Evolutionary conservation across 805 yeast genomes (phyloP), one percentile per base, ranked within the genome.

Genomic region (Candida ponderosae): DNA sequence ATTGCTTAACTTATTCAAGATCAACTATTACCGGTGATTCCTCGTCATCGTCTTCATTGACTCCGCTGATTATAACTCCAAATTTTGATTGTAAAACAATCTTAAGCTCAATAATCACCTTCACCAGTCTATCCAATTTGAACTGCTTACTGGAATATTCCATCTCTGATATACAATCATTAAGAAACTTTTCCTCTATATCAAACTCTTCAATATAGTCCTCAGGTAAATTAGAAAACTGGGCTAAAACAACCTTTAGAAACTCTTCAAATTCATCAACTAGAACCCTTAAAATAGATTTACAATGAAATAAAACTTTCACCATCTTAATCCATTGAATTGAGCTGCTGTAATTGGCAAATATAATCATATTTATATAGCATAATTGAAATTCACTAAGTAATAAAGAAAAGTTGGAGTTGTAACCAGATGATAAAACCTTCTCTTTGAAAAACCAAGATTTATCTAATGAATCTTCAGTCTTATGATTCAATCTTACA

Each of bases 301-400:
- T 48, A 36, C 67, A 61, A 34, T 60, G 54, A 42, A 67, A 59
- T 4, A 71, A 20, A 10, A 81, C 49, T 33, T 65, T 67, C 11
- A 74, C 44, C 27, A 80, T 43, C 16, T 61, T 63, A 37, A 72
- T 64, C 89, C 89, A 82, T 45, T 81, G 88, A 17, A 72, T 59
- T 16, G 75, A 68, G 13, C 81, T 74, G 16, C 83, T 73, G 48
- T 72, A 71, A 52, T 81, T 83, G 14, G 81, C 84, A 43, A 81
- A 61, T 1, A 76, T 46, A 2, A 76, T 47, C 31, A 70, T 62
- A 38, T 70, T 59, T 1, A 78, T 35, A 41, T 66, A 81, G 2
- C 71, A 50, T 17, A 79, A 50, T 44, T 77, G 76, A 6, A 78
- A 48, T 47, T 82, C 87, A 2, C 76, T 75, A 5, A 77, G 41